Base-by-base conservation (phyloP, 345 rosid genomes). In the Euphorbia peplus region DNA sequence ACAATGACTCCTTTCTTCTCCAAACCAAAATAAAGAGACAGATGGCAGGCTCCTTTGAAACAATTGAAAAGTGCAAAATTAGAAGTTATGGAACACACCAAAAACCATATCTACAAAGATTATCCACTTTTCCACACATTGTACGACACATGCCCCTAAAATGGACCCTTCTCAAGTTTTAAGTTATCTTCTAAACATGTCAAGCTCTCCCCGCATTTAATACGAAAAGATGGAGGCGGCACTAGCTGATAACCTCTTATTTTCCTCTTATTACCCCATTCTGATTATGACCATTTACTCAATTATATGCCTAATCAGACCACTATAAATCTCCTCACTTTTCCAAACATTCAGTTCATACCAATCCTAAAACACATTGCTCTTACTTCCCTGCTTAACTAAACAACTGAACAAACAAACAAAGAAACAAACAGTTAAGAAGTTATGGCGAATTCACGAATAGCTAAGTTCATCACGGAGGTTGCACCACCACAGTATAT, bases 401-500 rank as follows among this genome's bases (percentile, higher is more conserved):
- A 28, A 29, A 42, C 54, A 61, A 42, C 41, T 42, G 47, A 22
- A 8, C 2, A 8, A 58, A 9, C 44, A 72, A 14, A 55, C n/a
- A n/a, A n/a, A n/a, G n/a, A n/a, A n/a, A n/a, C n/a, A n/a, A n/a
- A n/a, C n/a, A n/a, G n/a, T n/a, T n/a, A n/a, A n/a, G n/a, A n/a
- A n/a, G 18, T 44, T 13, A 90, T 90, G 98, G 92, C 90, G 12
- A 93, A 56, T 71, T 73, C 92, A 3, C 68, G 90, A 63, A 52
- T 86, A 0, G 80, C 91, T 6, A 89, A 88, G 80, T 87, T 89
- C 63, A 70, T 87, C 9, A 82, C 83, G 42, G 97, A 93, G 83
- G 95, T 84, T 75, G 96, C 96, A 3, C 98, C 98, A 12, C 93
- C 96, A 4, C 96, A 85, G 59, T 83, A 84, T 29, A 80, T 88